Conservation (phyloP, 441 rosid genomes). For the Hypseocharis bilobata region DNA sequence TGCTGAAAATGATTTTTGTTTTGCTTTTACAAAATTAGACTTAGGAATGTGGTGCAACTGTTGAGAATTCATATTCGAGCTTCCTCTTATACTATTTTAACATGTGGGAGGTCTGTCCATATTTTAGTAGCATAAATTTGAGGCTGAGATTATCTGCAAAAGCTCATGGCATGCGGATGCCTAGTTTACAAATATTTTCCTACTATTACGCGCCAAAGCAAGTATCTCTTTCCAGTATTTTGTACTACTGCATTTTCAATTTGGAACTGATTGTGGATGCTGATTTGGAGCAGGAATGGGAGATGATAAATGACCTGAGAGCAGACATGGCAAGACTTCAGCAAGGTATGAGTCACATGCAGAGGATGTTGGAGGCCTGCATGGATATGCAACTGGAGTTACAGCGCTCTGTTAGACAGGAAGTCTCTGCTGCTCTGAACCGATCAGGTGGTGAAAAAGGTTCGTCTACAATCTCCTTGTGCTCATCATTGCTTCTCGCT, state of each 20-base stretch:
- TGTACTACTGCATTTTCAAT: not conserved
- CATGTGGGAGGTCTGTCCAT: too few species aligned
- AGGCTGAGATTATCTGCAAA: not conserved
- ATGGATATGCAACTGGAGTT: conserved; percentile 97
- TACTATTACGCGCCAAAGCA: not conserved
- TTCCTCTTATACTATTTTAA: too few species aligned
- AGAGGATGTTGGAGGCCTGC: conserved; percentile 91
- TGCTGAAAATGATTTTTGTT: too few species aligned
- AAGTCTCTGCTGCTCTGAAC: conserved; percentile 90
- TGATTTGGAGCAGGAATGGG: conserved; percentile 69
- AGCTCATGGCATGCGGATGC: not conserved
- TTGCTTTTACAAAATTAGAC: too few species aligned
- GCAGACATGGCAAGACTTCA: conserved; percentile 87
- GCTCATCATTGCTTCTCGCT: not conserved
- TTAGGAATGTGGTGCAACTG: not conserved
- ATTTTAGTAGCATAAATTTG: not conserved
- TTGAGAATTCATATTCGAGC: not conserved
- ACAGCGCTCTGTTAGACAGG: conserved; percentile 94
- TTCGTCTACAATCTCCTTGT: conserved; percentile 5
- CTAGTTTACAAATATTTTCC: not conserved
- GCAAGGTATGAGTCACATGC: conserved; percentile 98
- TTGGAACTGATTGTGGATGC: conserved; percentile 17
- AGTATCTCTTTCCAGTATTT: not conserved
- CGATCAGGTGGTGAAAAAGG: conserved; percentile 67
- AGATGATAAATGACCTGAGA: conserved; percentile 74